Base-by-base conservation (phyloP, 495 filamentous ascomycete genomes). In the Aspergillus homomorphus region DNA sequence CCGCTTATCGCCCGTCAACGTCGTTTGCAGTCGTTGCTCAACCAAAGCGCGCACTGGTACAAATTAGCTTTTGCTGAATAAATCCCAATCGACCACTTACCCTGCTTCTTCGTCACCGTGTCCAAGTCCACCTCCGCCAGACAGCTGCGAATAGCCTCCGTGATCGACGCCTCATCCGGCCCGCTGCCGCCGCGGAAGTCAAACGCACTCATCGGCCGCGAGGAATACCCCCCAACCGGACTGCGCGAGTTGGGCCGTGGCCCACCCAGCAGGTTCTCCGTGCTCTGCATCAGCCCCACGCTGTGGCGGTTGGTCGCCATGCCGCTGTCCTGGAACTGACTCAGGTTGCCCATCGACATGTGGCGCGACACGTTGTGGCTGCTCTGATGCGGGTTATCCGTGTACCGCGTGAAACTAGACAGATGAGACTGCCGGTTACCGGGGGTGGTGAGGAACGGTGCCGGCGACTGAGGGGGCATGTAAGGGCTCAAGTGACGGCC, bases 81-180 rank as follows among this genome's bases (percentile, higher is more conserved):
- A 24, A 16, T 42, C 42, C 1, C 43, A 21, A 30, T 19, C 45
- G 12, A 21, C 45, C 26, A 45, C 76, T 75, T 75, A 79, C 86
- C 80, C 80, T 98, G 94, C 76, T 98, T 98, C 85, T 98, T 98
- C 18, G 94, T 98, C 30, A 98, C 91, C 16, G 80, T 92, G 70
- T 98, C 94, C 20, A 98, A 75, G 74, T 98, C 92, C 2, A 96
- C 92, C 66, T 96, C 93, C n/a, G 82, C 75, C 59, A 98, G 76
- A 66, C 91, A 91, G 51, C 77, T 72, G 62, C 90, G 88, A 59
- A 98, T 90, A 12, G 89, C 88, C 53, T 96, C 90, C 44, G 89
- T 77, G 56, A 98, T 97, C 10, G 77, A 67, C 57, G 73, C 75
- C 53, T 89, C 86, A 55, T 90, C 88, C 4, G 90, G 89, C 0